Conservation (phyloP, 1,284 basidiomycete species). For the Ganoderma boninense region DNA sequence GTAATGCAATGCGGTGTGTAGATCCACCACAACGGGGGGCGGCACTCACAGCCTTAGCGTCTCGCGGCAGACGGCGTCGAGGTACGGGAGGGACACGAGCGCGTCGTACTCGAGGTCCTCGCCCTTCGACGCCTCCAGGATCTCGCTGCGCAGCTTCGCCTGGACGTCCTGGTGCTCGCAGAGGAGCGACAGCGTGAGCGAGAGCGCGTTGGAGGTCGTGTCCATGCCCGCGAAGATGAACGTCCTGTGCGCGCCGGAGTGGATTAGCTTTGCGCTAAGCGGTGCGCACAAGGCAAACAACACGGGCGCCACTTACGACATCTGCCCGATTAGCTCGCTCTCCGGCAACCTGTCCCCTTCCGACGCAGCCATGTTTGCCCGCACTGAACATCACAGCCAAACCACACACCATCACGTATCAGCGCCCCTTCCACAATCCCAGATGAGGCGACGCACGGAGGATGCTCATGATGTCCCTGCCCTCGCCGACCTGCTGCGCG, state of each 20-base stretch:
- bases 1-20: slow-evolving; percentile 3
- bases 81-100: slow-evolving; percentile 47
- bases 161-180: slow-evolving; percentile 60
- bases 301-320: slow-evolving; percentile 30
- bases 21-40: not conserved
- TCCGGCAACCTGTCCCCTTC: slow-evolving; percentile 36
- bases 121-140: slow-evolving; percentile 40
- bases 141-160: slow-evolving; percentile 58
- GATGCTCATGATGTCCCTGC: slow-evolving; percentile 43
- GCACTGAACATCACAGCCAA: slow-evolving; percentile 16
- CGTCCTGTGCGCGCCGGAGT: slow-evolving; percentile 5
- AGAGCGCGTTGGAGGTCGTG: slow-evolving; percentile 63
- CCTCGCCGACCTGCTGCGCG: slow-evolving; percentile 38
- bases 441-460: slow-evolving; percentile 35
- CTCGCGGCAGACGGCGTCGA: slow-evolving; percentile 53
- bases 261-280: not conserved
- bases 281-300: not conserved
- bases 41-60: slow-evolving; percentile 55
- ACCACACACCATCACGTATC: slow-evolving; percentile 5
- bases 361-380: slow-evolving; percentile 30
- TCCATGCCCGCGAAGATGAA: slow-evolving; percentile 63
- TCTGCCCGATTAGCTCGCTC: slow-evolving; percentile 36
- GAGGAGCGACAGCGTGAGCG: slow-evolving; percentile 74
- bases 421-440: too few species aligned
- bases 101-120: slow-evolving; percentile 17